Conservation (phyloP, 257 asterid genomes). For the Penstemon eatonii region DNA sequence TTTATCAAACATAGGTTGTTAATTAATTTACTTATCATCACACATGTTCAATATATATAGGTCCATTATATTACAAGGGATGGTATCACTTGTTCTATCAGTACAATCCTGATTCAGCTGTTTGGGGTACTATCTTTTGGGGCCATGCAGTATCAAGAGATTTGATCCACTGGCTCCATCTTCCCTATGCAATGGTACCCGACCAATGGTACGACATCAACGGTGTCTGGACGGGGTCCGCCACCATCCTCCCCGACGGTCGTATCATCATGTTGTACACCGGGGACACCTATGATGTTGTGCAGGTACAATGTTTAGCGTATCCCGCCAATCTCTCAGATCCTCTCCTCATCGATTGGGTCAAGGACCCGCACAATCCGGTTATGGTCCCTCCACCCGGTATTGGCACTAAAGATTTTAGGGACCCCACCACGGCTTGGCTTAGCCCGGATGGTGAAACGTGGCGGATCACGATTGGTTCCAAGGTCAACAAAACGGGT, state of each 20-base stretch:
- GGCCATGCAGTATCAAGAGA: conserved; percentile 84
- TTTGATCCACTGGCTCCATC: conserved; percentile 71
- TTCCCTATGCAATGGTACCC: conserved; percentile 71
- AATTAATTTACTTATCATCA: background rate
- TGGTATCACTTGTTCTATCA: conserved; percentile 91
- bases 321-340: conserved; percentile 75
- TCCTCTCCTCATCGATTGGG: conserved; percentile 76
- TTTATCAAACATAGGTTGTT: too few species aligned
- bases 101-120: conserved; percentile 75
- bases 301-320: conserved; percentile 80
- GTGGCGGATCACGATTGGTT: conserved; percentile 69
- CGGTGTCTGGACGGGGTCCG: conserved; percentile 94
- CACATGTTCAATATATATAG: conserved; percentile 30
- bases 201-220: conserved; percentile 69
- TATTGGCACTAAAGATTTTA: conserved; percentile 55
- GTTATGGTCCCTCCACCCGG: conserved; percentile 80
- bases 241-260: conserved; percentile 75
- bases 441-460: conserved; percentile 47
- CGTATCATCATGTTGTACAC: conserved; percentile 70
- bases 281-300: conserved; percentile 53
- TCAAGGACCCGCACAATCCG: conserved; percentile 63
- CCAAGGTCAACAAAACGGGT: conserved; percentile 52
- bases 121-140: conserved; percentile 88
- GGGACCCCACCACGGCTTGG: conserved; percentile 95
- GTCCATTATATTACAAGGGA: conserved; percentile 77